phyloP scores from a whole-genome alignment of 148 eudicot species.

The Camellia sinensis region DNA sequence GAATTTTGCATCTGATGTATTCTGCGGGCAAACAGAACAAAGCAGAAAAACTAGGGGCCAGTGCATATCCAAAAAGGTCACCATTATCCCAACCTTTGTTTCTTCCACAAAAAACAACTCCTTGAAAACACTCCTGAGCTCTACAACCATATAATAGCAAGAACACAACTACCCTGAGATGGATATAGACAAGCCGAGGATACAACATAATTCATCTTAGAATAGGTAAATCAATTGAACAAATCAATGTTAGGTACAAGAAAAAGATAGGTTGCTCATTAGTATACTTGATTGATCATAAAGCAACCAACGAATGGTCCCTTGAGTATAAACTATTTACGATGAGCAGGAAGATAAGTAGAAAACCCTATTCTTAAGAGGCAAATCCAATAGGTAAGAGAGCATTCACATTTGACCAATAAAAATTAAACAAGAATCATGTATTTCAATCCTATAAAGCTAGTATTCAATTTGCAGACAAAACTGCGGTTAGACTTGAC shows the following conservation, averaged over 20 bases:
- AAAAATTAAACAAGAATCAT: constrained; percentile 6
- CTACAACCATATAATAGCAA: neutral
- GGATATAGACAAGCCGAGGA: neutral
- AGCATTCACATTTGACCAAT: neutral
- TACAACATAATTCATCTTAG: neutral
- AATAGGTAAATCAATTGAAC: neutral
- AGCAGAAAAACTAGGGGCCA: too few species aligned
- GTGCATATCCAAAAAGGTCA: too few species aligned
- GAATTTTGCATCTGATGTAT: too few species aligned
- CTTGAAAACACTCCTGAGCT: too few species aligned
- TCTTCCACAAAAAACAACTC: too few species aligned
- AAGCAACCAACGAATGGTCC: neutral
- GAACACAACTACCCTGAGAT: neutral
- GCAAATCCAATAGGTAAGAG: neutral
- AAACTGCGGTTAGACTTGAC: constrained; percentile 12
- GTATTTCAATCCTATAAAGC: constrained; percentile 1
- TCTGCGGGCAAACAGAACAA: too few species aligned
- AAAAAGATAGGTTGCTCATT: neutral
- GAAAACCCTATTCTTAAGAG: neutral
- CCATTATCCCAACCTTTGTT: too few species aligned
- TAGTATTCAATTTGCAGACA: constrained; percentile 12
- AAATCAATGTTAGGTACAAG: neutral
- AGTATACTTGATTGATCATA: neutral
- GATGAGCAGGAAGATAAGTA: neutral
- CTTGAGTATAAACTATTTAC: neutral